Conservation (phyloP, 257 asterid species). For the Orobanche coerulescens region DNA sequence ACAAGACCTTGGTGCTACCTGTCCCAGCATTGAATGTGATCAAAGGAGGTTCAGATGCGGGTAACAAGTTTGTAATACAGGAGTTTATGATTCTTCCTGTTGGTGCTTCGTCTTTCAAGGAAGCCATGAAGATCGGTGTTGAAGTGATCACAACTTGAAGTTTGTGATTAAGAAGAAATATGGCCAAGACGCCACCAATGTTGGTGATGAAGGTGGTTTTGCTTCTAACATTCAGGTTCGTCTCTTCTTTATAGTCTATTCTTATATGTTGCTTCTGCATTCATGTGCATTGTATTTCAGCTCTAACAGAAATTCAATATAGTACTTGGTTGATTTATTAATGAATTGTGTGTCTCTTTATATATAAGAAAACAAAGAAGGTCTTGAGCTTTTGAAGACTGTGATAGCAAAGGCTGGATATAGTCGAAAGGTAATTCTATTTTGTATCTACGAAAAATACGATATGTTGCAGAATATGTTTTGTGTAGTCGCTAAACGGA, state of each 20-base stretch:
- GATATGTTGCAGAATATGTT: no score
- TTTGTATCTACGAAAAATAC: no score
- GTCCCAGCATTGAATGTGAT: constrained; percentile 98
- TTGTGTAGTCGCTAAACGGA: no score
- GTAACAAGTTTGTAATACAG: constrained; percentile 99
- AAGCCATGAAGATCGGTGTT: constrained; percentile 99
- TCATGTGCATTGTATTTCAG: no score
- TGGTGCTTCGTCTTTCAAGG: constrained; percentile 92
- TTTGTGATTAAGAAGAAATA: constrained; percentile 93
- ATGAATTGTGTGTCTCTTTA: no score
- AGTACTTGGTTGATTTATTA: no score
- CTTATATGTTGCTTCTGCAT: no score
- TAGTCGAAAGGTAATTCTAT: constrained; percentile 53
- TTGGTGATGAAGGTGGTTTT: constrained; percentile 98
- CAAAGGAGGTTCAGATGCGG: constrained; percentile 99
- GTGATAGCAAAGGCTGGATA: constrained; percentile 96
- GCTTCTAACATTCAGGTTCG: constrained; percentile 88
- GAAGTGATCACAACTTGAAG: constrained; percentile 95
- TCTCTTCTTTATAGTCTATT: not conserved
- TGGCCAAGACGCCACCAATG: constrained; percentile 96
- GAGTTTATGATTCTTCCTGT: constrained; percentile 96
- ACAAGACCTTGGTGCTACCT: constrained; percentile 87
- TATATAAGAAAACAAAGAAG: constrained; percentile 83
- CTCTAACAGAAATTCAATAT: no score
- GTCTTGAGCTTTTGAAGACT: constrained; percentile 90